A percentile compares a stretch with the other conserved stretches of the same genome.
These are phyloP conservation scores for Fusarium tjaetaba DNA, from an alignment of 2,329 filamentous ascomycete genomes.

Conservation along the genomic window DNA sequence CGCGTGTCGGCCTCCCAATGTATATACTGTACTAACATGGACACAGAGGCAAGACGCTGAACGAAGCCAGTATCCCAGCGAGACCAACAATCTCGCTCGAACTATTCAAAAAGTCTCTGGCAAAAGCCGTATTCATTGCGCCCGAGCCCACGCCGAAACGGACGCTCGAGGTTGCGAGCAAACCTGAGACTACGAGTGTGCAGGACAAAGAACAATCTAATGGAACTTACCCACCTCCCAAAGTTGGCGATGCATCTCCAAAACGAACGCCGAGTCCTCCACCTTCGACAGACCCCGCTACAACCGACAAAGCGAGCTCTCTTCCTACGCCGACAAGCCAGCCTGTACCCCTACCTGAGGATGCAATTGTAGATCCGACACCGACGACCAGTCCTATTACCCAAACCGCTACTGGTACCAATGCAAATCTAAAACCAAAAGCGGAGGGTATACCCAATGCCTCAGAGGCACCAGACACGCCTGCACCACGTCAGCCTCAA, in stretches of 20 bases:
- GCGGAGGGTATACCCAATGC: neutral
- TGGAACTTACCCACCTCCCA: slow-evolving; percentile 10
- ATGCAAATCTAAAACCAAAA: neutral
- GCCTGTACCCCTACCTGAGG: neutral
- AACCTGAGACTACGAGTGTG: slow-evolving; percentile 7
- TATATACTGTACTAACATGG: slow-evolving; percentile 37
- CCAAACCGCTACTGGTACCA: slow-evolving; percentile 5
- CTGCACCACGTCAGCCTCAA: slow-evolving; percentile 38
- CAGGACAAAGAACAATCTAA: slow-evolving; percentile 25
- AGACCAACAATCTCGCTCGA: slow-evolving; percentile 59
- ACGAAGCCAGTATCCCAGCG: slow-evolving; percentile 63
- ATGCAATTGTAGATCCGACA: slow-evolving; percentile 25
- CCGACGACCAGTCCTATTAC: slow-evolving; percentile 4
- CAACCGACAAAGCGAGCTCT: neutral
- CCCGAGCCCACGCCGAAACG: slow-evolving; percentile 21
- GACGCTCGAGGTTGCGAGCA: slow-evolving; percentile 11
- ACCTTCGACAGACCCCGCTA: slow-evolving; percentile 16
- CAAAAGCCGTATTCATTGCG: slow-evolving; percentile 41
- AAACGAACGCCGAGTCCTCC: slow-evolving; percentile 22
- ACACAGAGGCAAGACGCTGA: slow-evolving; percentile 55
- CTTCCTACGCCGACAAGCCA: neutral
- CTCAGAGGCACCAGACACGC: neutral
- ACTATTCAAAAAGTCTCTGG: slow-evolving; percentile 52
- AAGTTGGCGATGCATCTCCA: slow-evolving; percentile 15
- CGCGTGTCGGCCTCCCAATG: slow-evolving; percentile 28